Base-by-base conservation (phyloP, 352 stramenopile species). In the Phytophthora pseudosyringae region DNA sequence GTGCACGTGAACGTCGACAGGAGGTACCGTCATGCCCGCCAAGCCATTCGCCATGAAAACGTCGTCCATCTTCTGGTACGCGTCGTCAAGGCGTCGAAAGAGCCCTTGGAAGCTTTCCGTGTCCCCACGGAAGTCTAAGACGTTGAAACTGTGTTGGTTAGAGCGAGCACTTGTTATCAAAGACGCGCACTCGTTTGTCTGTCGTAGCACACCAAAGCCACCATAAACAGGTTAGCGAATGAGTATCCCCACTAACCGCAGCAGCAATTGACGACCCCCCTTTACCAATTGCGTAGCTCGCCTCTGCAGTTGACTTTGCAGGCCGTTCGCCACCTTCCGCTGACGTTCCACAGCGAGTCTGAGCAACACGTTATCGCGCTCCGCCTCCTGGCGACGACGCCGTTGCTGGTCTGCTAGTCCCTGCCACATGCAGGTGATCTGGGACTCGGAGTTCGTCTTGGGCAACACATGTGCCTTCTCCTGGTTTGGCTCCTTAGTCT, bases 271-370 rank as follows among this genome's bases (percentile, higher is more conserved):
- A 38, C n/a, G 18, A 10, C 5, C 39, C 16, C 18, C 15, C 11
- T 44, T 28, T 60, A 76, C 69, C 43, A 65, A 33, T 4, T 71
- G 32, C 12, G 33, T 47, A 11, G 45, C n/a, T 44, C 64, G 66
- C 15, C 68, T 58, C 29, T 72, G 60, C 46, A 83, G 61, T 5
- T 80, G 32, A 28, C 51, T 67, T 47, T 75, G 55, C 12, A 88
- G 51, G 5, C 33, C 72, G 29, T 53, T 74, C 12, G 70, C 69
- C 28, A 82, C 64, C 32, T 75, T 74, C 29, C 75, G 53, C 48
- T 88, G 76, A 5, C 73, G 66, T 51, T 83, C 71, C 7, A 86
- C 53, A 41, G 79, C 44, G 7, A 68, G 57, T 33, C 54, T 71
- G 16, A 81, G 39, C 3, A 68, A 65, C n/a, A 73, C 44, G 40